Evolutionary conservation across 768 basidiomycete genomes (phyloP).

Genomic region (Boletus sensibilis): DNA sequence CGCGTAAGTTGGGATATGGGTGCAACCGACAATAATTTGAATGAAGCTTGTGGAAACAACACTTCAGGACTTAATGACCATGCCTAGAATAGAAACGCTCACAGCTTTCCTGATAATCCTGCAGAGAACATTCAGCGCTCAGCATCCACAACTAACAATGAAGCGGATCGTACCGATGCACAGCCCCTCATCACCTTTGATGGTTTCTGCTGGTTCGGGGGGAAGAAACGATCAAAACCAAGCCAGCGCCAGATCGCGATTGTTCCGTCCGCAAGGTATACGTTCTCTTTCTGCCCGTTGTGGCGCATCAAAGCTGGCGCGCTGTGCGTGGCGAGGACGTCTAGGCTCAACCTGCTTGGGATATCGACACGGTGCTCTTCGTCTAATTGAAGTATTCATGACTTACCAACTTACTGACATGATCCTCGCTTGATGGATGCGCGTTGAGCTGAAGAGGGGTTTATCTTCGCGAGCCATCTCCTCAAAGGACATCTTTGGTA

Average conservation of each 20-base stretch:
- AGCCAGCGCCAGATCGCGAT: conserved; percentile 70
- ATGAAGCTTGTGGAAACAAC: conserved; percentile 49
- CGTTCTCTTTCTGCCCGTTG: conserved; percentile 20
- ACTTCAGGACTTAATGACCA: conserved; percentile 2
- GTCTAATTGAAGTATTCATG: neutral
- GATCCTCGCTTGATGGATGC: conserved; percentile 64
- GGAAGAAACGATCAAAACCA: conserved; percentile 62
- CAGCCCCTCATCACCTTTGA: conserved; percentile 51
- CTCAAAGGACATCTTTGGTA: conserved; percentile 41
- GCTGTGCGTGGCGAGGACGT: conserved; percentile 54
- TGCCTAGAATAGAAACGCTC: conserved; percentile 25
- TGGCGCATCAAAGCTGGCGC: conserved; percentile 49
- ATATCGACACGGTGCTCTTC: neutral
- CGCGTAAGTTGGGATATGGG: conserved; percentile 40
- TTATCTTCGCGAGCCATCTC: conserved; percentile 64
- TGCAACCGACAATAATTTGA: conserved; percentile 56
- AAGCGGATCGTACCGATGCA: conserved; percentile 48
- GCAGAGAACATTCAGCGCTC: conserved; percentile 4
- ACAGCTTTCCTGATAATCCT: conserved; percentile 83
- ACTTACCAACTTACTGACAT: conserved; percentile 62
- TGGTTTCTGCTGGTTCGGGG: conserved; percentile 37
- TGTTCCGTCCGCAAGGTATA: conserved; percentile 46
- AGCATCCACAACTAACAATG: neutral
- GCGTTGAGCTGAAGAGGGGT: conserved; percentile 67
- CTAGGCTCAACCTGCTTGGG: conserved; percentile 50